Base-by-base conservation (phyloP, 2,329 filamentous ascomycete species). In the Fusarium algeriense region DNA sequence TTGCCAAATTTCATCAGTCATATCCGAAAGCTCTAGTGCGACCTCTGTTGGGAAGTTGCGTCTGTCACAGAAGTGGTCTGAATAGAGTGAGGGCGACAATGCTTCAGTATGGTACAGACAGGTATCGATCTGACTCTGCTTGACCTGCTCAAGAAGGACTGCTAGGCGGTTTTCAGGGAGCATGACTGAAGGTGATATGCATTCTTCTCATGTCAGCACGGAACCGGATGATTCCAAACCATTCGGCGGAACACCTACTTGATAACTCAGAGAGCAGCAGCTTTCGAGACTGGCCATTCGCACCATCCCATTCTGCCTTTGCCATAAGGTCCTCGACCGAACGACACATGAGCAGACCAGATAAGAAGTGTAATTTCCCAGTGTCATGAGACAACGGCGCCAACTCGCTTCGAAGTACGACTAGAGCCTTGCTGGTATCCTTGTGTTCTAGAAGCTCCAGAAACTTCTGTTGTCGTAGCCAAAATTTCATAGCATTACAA, bases 171-270 rank as follows among this genome's bases (percentile, higher is more conserved):
- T 93, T 77, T 97, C 93, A 3, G 96, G 96, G 59, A 99, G 92
- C 95, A 99, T 98, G 46, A 97, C 93, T 7, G 94, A 96, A 0
- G 96, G 95, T 3, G 96, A 97, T 79, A 99, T 97, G 61, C 90
- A 97, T 84, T 88, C 93, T 95, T 95, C 74, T 38, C 56, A 50
- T 35, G 45, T 41, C 61, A 70, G 60, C 37, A 15, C 6, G 11
- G 38, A 19, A 20, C 8, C 14, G 15, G n/a, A 34, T 23, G 6
- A 30, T 23, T 32, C 40, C 14, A 19, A 23, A 34, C 23, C 6
- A 30, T 23, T 32, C 40, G 23, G 14, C 35, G 28, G 53, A 44
- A 23, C 45, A 82, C 89, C 82, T 84, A 96, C 93, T 93, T 28
- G 95, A 97, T 37, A 98, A 83, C 65, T 96, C 90, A 1, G 93